Evolutionary conservation across 257 asterid species (phyloP).

Genomic region (Nicotiana paniculata): DNA sequence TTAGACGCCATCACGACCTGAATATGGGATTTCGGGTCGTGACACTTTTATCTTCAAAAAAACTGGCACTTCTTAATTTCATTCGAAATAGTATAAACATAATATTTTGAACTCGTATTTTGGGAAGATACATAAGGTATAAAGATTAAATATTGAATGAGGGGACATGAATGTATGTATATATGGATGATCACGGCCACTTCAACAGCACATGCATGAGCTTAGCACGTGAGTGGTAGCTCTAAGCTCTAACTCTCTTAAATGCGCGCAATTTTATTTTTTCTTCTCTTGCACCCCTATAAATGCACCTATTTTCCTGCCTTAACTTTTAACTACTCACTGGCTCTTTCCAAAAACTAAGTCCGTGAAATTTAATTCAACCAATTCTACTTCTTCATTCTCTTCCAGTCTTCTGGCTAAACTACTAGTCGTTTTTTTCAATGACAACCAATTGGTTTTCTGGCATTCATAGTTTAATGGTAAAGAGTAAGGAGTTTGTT

Average conservation of each 20-base stretch:
- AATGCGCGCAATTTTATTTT: slow-evolving; percentile 13
- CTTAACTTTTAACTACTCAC: not conserved
- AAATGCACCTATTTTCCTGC: slow-evolving; percentile 18
- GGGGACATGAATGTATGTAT: not conserved
- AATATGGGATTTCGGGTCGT: no score
- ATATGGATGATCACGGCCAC: not conserved
- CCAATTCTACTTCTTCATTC: not conserved
- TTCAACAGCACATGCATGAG: slow-evolving; percentile 25
- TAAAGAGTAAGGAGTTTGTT: slow-evolving; percentile 11
- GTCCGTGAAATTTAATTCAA: not conserved
- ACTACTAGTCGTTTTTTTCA: slow-evolving; percentile 7
- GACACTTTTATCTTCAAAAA: no score
- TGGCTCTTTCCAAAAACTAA: not conserved
- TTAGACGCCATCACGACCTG: no score
- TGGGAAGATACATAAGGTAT: no score
- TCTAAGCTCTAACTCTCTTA: slow-evolving; percentile 17
- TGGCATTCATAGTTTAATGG: slow-evolving; percentile 8
- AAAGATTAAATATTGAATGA: not conserved
- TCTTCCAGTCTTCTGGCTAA: not conserved
- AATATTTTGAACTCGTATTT: no score
- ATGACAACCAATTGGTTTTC: slow-evolving; percentile 27
- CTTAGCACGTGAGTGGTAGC: slow-evolving; percentile 35
- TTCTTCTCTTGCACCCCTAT: not conserved
- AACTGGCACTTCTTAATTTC: no score
- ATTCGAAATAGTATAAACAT: no score